Evolutionary conservation across 2,329 filamentous ascomycete species (phyloP), one percentile per base, ranked within the genome.

Genomic region (Fusarium sp.): DNA sequence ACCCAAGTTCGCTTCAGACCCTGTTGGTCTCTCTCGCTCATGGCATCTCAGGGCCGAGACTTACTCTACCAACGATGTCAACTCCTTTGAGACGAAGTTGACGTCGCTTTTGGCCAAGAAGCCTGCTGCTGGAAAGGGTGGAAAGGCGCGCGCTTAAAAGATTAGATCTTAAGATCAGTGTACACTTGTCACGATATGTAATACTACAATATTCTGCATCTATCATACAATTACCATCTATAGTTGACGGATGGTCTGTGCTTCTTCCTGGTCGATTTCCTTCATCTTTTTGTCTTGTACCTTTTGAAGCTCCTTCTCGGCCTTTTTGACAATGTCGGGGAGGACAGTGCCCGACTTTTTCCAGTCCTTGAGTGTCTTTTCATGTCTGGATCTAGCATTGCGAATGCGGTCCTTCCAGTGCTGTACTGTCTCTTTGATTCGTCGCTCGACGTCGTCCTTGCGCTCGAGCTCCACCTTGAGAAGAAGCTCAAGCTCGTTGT

Each of bases 401-500:
- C 88, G 82, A 32, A 90, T 79, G 65, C 84, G 79, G 33, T 88
- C 86, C 53, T 85, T 81, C 87, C 88, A 90, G 38, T 79, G 82
- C 77, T 88, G 85, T 60, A 84, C 84, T 18, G 83, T 74, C 44
- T 86, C 86, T 78, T 83, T 85, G 53, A 85, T 81, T 38, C 85
- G 79, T 65, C 79, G 79, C 53, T 79, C 78, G 42, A 86, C 77
- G 61, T 86, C 87, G 33, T 88, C 88, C 61, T 81, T 83, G 72
- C 81, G 81, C 82, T 88, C 87, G 35, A 84, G 81, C 83, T 90
- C 88, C 61, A 89, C 81, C 76, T 84, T 85, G 69, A 90, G 83
- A 33, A 87, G 76, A 64, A 90, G 85, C 83, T 90, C 88, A 28
- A 90, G 85, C 80, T 88, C 87, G 80, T 90, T 90, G 79, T 90